Base-by-base conservation (phyloP, 768 basidiomycete genomes). In the Tulasnella sp. region DNA sequence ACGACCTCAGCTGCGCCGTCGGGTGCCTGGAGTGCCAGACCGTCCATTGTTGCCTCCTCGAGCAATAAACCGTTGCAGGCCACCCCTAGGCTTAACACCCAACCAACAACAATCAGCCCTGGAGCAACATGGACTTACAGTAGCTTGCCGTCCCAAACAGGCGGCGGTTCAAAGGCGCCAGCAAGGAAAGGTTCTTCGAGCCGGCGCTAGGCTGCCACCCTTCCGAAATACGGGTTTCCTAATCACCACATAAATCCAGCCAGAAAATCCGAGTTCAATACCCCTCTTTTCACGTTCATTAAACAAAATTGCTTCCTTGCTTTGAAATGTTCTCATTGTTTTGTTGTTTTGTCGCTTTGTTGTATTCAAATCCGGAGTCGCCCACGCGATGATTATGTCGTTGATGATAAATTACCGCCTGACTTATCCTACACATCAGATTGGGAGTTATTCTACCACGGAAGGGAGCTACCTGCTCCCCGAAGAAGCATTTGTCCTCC, bases 401-500 rank as follows among this genome's bases (percentile, higher is more conserved):
- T 65, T 17, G n/a, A n/a, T n/a, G n/a, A 16, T 36, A 65, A 36
- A 65, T 36, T 65, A 65, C 52, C 5, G 7, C 52, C 26, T 9
- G 29, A 12, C 11, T 5, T 59, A 59, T 59, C 52, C 11, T 59
- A 59, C 52, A 66, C 35, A 66, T 22, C 36, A n/a, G 36, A 34
- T 32, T 32, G 3, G 26, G 16, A 32, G 26, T 68, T 9, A 2
- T 11, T 63, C 82, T 81, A 96, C 77, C 94, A 82, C 9, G 95
- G 94, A 36, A 97, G 82, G 7, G 96, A 83, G 75, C 84, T 91
- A 40, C 91, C 87, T 59, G 93, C 94, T 7, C 95, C 90, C 41
- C 94, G 88, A 26, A 97, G 81, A 0, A 92, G 90, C 75, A 94
- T 83, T 70, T 89, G 88, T 39, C 88, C 87, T 6, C 93, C 94